Evolutionary conservation across 2,329 filamentous ascomycete species (phyloP), one percentile per base, ranked within the genome.

Genomic region (Apiospora kogelbergensis): DNA sequence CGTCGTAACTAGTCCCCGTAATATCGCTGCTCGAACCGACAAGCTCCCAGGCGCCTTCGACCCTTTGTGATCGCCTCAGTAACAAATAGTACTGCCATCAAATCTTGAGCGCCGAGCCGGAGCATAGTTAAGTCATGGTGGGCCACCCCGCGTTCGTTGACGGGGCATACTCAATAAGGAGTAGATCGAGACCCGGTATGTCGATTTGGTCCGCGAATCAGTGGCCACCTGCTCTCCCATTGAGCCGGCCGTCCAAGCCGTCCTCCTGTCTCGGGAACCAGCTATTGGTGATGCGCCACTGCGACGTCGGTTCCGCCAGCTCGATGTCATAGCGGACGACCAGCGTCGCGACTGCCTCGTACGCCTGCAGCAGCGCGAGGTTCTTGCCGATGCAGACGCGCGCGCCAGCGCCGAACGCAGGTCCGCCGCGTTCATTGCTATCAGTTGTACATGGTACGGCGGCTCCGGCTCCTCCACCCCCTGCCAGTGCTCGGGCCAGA

Each of bases 381-480:
- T 75, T 79, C 11, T 64, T 66, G 22, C 70, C 68, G 26, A 65
- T 57, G 45, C 70, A 70, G 45, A 65, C 45, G 11, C 70, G 57
- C 46, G 66, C 67, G 3, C 70, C 70, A 10, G 44, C 70, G n/a
- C 70, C 70, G 37, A 68, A 71, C 1, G 63, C 33, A 71, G 66
- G 37, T 68, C 65, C 1, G 46, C 33, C 1, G 80, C 81, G 70
- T 84, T 84, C 86, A 89, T 88, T 70, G 84, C 82, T 73, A 80
- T 81, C 7, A 87, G 78, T 71, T 84, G 80, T 30, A 80, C 81
- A 0, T 84, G 78, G 42, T 77, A 77, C 0, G 15, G 66, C 6
- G 45, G 41, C 67, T 69, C 45, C 42, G 74, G 74, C 5, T 74
- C 69, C 13, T 66, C 76, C 68, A 80, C 79, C 10, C 67, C 66